Evolutionary conservation across 1,284 basidiomycete genomes (phyloP).

Genomic region (Laetiporus sulphureus): DNA sequence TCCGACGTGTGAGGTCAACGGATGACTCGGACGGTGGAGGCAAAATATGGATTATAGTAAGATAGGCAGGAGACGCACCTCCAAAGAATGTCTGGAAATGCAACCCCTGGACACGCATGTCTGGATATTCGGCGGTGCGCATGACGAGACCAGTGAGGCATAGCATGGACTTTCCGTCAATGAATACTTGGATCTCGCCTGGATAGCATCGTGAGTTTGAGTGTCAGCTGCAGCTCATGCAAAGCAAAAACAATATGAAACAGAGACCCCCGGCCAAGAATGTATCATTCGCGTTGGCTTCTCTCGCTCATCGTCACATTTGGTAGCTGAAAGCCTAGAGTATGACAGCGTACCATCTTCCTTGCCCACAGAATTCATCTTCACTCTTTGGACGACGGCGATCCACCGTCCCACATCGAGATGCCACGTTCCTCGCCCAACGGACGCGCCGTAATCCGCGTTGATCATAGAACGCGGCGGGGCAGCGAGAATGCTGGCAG

Average conservation of each 20-base stretch:
- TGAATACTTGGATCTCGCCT: conserved; percentile 54
- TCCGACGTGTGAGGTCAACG: too few relatives aligned
- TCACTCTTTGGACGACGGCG: too few relatives aligned
- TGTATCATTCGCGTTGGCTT: too few relatives aligned
- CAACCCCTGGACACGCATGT: conserved; percentile 45
- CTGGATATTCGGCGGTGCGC: conserved; percentile 30
- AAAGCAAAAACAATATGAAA: conserved; percentile 1
- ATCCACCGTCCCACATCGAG: conserved; percentile 37
- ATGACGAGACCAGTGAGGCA: conserved; percentile 35
- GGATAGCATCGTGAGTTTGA: too few relatives aligned
- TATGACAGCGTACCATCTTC: conserved; percentile 36
- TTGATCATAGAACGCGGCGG: conserved; percentile 46
- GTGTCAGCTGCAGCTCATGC: too few relatives aligned
- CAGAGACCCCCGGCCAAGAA: too few relatives aligned
- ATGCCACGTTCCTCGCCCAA: conserved; percentile 47
- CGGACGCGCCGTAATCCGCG: conserved; percentile 52
- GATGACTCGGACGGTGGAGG: too few relatives aligned
- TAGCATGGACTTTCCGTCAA: conserved; percentile 47
- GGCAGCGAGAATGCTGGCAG: conserved; percentile 34
- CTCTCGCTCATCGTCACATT: too few relatives aligned
- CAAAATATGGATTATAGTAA: too few relatives aligned
- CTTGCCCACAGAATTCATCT: conserved; percentile 46
- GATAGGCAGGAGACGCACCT: too few relatives aligned
- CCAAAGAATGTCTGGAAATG: conserved; percentile 76
- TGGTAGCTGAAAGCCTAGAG: too few relatives aligned